Evolutionary conservation across 2,329 filamentous ascomycete species (phyloP).

Genomic region (Fusarium odoratissimum): DNA sequence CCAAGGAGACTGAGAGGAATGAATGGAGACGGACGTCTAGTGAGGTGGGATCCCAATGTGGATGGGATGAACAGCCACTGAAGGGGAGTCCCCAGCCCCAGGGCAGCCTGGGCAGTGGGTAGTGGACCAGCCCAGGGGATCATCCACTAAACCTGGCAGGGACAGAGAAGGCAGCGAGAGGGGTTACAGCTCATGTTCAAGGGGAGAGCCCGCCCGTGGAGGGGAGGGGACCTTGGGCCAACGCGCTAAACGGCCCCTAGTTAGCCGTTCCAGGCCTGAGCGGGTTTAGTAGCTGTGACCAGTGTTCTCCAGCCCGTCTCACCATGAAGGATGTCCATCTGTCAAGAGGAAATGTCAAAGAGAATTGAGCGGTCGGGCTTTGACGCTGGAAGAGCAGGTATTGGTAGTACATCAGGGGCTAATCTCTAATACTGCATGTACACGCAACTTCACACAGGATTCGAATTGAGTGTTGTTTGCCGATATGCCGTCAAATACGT

Average conservation of each 20-base stretch:
- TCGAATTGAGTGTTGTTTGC: slow-evolving; percentile 2
- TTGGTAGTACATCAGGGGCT: slow-evolving; percentile 24
- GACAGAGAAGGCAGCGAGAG: slow-evolving; percentile 19
- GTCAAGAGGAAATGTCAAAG: slow-evolving; percentile 3
- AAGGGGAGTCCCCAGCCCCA: slow-evolving; percentile 19
- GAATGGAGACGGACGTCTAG: slow-evolving; percentile 33
- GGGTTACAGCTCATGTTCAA: slow-evolving; percentile 33
- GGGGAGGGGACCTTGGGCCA: slow-evolving; percentile 11
- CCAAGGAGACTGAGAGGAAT: slow-evolving; percentile 38
- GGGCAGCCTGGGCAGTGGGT: neutral
- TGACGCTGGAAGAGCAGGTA: slow-evolving; percentile 1
- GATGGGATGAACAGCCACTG: slow-evolving; percentile 42
- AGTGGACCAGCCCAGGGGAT: slow-evolving; percentile 21
- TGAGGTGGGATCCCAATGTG: slow-evolving; percentile 38
- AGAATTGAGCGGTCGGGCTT: slow-evolving; percentile 9
- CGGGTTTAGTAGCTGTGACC: slow-evolving; percentile 18
- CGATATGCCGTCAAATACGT: neutral
- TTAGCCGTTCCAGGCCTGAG: slow-evolving; percentile 33
- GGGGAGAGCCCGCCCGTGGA: slow-evolving; percentile 4
- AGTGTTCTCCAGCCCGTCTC: slow-evolving; percentile 2
- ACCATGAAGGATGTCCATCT: slow-evolving; percentile 9
- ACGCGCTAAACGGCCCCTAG: slow-evolving; percentile 38
- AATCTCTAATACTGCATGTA: neutral
- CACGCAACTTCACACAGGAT: slow-evolving; percentile 7
- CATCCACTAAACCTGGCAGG: slow-evolving; percentile 33